Evolutionary conservation across 257 asterid species (phyloP).

Genomic region (Solanum etuberosum): DNA sequence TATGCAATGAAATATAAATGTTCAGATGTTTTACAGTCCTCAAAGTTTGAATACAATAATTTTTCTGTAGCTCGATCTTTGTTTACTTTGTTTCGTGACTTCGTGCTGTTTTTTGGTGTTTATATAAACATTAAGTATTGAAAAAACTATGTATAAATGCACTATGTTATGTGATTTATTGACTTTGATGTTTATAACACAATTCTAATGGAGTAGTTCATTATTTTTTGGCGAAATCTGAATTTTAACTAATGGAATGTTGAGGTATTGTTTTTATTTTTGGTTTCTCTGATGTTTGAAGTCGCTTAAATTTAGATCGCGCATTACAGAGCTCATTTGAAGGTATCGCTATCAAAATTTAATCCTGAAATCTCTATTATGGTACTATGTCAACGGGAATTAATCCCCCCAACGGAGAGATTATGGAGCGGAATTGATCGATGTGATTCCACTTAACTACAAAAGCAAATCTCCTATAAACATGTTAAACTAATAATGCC

Average conservation of each 20-base stretch:
- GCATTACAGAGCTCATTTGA: too few relatives aligned
- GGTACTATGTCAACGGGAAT: neutral
- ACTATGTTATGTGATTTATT: too few relatives aligned
- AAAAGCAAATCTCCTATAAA: neutral
- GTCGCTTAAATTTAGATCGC: too few relatives aligned
- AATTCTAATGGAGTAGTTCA: neutral
- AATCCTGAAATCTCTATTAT: too few relatives aligned
- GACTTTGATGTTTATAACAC: too few relatives aligned
- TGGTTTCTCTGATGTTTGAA: rapidly evolving
- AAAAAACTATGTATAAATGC: too few relatives aligned
- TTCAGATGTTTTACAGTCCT: neutral
- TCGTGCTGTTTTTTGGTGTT: neutral
- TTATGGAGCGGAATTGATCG: neutral
- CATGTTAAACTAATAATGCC: neutral
- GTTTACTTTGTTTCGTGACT: neutral
- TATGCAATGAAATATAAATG: neutral
- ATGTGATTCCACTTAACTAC: neutral
- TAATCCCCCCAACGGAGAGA: neutral
- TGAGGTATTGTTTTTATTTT: neutral
- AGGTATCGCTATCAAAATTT: too few relatives aligned
- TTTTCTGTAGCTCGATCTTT: neutral
- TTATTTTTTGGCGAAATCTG: neutral
- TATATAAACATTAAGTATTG: too few relatives aligned
- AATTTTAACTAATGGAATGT: neutral
- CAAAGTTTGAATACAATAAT: neutral